A percentile compares a stretch with the other conserved stretches of the same genome.
These are phyloP conservation scores for Aspergillus sp. DNA, from an alignment of 2,329 filamentous ascomycete species.

Conservation along the genomic window DNA sequence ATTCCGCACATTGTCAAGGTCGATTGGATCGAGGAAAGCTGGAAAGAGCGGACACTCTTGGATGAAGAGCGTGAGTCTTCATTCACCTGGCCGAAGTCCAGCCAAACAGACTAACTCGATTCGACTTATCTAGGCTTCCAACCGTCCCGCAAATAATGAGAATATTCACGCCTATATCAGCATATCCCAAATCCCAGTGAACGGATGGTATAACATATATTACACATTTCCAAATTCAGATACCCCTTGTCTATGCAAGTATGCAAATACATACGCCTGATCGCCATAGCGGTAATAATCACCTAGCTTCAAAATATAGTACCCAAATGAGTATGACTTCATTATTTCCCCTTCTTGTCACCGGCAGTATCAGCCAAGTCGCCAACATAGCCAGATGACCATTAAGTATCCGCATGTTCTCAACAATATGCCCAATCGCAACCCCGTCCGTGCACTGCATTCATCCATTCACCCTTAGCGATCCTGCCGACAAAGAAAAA, in stretches of 20 bases:
- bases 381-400: background rate
- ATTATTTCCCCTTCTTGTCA: background rate
- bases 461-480: background rate
- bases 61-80: conserved; percentile 66
- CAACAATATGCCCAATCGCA: background rate
- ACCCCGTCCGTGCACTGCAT: background rate
- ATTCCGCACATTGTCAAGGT: conserved; percentile 69
- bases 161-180: background rate
- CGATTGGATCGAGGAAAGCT: conserved; percentile 77
- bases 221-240: background rate
- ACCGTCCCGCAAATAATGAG: background rate
- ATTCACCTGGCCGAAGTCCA: background rate
- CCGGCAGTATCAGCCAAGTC: background rate
- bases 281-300: background rate
- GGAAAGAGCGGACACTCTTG: conserved; percentile 73
- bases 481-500: background rate
- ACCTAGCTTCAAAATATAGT: background rate
- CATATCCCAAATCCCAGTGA: background rate
- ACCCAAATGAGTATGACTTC: background rate
- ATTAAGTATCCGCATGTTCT: background rate
- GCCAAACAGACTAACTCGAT: background rate
- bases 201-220: background rate
- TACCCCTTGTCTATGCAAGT: background rate
- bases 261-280: background rate
- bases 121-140: conserved; percentile 3